Conservation (phyloP, 139 green algal species). For the Tetradesmus lagerheimii region DNA sequence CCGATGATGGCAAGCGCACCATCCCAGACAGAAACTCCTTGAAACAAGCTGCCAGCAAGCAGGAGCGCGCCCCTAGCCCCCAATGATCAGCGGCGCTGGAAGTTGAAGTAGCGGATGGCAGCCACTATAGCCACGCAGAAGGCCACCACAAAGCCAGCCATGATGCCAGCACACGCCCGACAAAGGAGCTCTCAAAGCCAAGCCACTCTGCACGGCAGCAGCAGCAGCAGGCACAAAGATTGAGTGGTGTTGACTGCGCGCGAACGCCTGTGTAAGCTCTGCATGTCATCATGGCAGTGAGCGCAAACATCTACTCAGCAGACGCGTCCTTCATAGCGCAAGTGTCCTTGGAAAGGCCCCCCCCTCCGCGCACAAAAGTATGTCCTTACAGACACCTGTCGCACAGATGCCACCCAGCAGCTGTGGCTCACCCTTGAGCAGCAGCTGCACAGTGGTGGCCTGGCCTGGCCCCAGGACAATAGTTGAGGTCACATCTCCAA, state of each 20-base stretch:
- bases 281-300: too few species aligned
- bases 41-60: too few species aligned
- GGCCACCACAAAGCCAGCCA: constrained; percentile 38
- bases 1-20: too few species aligned
- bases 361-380: too few species aligned
- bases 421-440: constrained; percentile 16
- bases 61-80: too few species aligned
- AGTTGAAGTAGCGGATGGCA: constrained; percentile 35
- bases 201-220: constrained; percentile 37
- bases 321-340: too few species aligned
- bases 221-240: background rate
- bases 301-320: too few species aligned
- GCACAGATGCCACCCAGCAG: background rate
- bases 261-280: too few species aligned
- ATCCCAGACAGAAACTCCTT: too few species aligned
- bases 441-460: constrained; percentile 18
- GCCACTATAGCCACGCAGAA: constrained; percentile 32
- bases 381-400: too few species aligned
- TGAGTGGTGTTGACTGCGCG: too few species aligned
- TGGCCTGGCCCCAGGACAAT: constrained; percentile 22
- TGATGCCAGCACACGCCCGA: constrained; percentile 31
- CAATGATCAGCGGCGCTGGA: constrained; percentile 15
- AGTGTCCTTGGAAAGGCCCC: too few species aligned
- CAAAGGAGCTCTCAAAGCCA: constrained; percentile 41
- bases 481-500: constrained; percentile 14